phyloP scores from a whole-genome alignment of 2,329 filamentous ascomycete genomes.

The Cordyceps pruinosa region DNA sequence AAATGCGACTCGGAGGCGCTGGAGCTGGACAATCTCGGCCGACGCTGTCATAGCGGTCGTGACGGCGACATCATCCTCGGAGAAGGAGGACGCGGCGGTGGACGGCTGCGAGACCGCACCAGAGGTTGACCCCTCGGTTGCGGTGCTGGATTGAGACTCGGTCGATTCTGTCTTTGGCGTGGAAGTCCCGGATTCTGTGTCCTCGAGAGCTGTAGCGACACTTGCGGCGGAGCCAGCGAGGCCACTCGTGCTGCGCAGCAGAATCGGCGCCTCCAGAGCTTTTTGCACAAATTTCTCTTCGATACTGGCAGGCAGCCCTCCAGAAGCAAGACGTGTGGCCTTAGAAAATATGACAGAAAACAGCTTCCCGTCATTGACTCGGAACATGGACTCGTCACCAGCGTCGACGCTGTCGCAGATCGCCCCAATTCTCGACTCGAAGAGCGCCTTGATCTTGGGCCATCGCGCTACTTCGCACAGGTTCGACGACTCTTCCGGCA shows the following conservation, averaged over 20 bases:
- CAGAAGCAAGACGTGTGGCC: conserved; percentile 58
- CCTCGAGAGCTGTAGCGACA: neutral
- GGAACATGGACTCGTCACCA: conserved; percentile 78
- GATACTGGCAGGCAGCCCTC: conserved; percentile 67
- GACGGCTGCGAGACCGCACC: conserved; percentile 34
- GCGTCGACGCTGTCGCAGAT: conserved; percentile 80
- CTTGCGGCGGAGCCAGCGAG: neutral
- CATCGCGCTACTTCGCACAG: conserved; percentile 50
- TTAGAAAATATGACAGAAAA: conserved; percentile 60
- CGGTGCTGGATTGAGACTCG: conserved; percentile 37
- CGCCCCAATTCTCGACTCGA: conserved; percentile 60
- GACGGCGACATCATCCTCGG: conserved; percentile 29
- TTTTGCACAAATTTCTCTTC: conserved; percentile 78
- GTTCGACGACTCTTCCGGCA: conserved; percentile 49
- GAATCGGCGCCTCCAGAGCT: conserved; percentile 67
- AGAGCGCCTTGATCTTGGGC: conserved; percentile 37
- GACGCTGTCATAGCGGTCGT: conserved; percentile 40
- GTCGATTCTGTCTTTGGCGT: conserved; percentile 25
- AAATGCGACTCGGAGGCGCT: conserved; percentile 58
- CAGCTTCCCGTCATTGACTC: conserved; percentile 67
- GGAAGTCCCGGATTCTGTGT: conserved; percentile 21
- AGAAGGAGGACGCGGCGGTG: conserved; percentile 39
- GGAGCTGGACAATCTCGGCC: conserved; percentile 46
- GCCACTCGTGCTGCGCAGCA: conserved; percentile 50
- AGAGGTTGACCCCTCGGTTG: conserved; percentile 28